These are phyloP conservation scores for Periconia sp. DNA, from an alignment of 2,329 filamentous ascomycete genomes.

Conservation along the genomic window DNA sequence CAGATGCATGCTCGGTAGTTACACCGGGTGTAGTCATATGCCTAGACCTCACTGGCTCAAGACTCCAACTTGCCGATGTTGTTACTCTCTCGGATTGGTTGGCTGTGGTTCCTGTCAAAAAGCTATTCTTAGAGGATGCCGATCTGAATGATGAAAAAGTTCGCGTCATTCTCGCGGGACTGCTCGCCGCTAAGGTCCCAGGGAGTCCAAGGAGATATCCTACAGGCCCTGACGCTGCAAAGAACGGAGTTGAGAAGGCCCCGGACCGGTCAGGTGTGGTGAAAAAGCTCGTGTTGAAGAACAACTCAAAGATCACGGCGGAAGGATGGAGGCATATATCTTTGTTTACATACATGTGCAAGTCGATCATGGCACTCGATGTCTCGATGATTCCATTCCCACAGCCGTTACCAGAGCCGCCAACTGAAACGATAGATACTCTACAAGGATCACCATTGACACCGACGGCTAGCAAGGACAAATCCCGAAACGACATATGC, in stretches of 20 bases:
- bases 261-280: conserved; percentile 72
- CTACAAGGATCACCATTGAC: conserved; percentile 11
- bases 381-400: conserved; percentile 80
- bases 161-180: conserved; percentile 82
- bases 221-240: conserved; percentile 18
- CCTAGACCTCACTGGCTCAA: conserved; percentile 83
- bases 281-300: conserved; percentile 85
- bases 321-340: conserved; percentile 93
- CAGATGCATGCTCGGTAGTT: conserved; percentile 67
- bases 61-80: conserved; percentile 81
- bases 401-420: conserved; percentile 18
- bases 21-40: conserved; percentile 79
- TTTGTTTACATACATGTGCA: conserved; percentile 88
- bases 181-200: conserved; percentile 78
- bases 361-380: conserved; percentile 84
- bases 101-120: conserved; percentile 88
- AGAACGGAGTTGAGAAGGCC: conserved; percentile 28
- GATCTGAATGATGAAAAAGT: conserved; percentile 86
- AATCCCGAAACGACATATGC: conserved; percentile 59
- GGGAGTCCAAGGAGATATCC: conserved; percentile 56
- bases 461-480: conserved; percentile 14
- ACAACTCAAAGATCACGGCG: conserved; percentile 81
- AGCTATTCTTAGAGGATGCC: conserved; percentile 85
- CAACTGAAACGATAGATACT: conserved; percentile 20
- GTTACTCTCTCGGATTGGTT: conserved; percentile 91